Conservation (phyloP, 2,329 filamentous ascomycete genomes). For the Thermothelomyces thermophilus region DNA sequence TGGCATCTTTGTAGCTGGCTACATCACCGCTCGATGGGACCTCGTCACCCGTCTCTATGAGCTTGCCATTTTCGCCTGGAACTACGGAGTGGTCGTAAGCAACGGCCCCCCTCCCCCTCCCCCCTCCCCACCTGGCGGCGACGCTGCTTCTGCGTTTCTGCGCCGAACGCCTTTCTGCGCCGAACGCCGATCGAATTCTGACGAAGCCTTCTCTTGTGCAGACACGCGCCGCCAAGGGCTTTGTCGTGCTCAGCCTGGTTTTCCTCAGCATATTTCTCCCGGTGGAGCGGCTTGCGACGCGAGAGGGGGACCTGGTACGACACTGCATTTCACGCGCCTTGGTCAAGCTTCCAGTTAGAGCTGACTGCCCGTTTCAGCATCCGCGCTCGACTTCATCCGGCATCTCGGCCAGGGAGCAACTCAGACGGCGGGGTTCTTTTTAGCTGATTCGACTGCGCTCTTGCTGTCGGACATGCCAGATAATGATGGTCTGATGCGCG, state of each 20-base stretch:
- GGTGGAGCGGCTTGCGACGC: constrained; percentile 71
- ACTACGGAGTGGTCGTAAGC: constrained; percentile 94
- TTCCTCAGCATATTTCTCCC: constrained; percentile 83
- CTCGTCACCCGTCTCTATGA: constrained; percentile 95
- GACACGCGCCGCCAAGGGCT: constrained; percentile 81
- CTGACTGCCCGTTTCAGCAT: constrained; percentile 52
- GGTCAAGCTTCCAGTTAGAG: constrained; percentile 13
- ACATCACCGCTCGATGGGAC: constrained; percentile 99
- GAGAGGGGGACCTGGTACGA: constrained; percentile 73
- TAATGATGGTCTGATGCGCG: constrained; percentile 86
- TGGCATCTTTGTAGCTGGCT: constrained; percentile 98
- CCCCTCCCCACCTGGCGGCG: too few species aligned
- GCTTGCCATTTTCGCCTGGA: constrained; percentile 93
- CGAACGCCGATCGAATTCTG: too few species aligned
- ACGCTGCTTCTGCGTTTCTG: neutral
- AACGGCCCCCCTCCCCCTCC: constrained; percentile 19
- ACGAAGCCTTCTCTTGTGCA: constrained; percentile 31
- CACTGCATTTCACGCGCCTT: constrained; percentile 15
- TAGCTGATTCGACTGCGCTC: constrained; percentile 42
- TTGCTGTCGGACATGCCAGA: constrained; percentile 52
- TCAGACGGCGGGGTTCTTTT: constrained; percentile 90
- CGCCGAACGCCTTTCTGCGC: neutral
- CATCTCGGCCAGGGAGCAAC: constrained; percentile 90
- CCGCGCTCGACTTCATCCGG: constrained; percentile 70
- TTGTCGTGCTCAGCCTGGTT: constrained; percentile 71